A percentile compares a stretch with the other conserved stretches of the same genome.
These are phyloP conservation scores for Fomitopsis serialis DNA, from an alignment of 768 basidiomycete genomes.

Conservation along the genomic window DNA sequence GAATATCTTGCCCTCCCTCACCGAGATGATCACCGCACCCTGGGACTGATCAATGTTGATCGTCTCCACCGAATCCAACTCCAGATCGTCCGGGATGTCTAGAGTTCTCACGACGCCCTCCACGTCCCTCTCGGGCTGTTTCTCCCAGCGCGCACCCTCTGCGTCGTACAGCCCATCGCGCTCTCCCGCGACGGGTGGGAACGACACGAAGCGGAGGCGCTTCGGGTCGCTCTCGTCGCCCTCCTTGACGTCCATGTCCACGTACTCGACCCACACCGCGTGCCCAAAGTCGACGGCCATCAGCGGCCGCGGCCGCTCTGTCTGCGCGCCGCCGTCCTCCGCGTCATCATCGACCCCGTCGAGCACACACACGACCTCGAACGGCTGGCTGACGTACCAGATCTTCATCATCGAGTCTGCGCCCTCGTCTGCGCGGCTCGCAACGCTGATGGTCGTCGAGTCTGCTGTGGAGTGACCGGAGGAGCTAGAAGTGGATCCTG, in stretches of 20 bases:
- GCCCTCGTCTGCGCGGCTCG: neutral
- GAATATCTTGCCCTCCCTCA: conserved; percentile 64
- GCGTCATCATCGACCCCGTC: conserved; percentile 39
- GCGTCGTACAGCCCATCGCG: conserved; percentile 14
- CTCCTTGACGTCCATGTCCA: conserved; percentile 23
- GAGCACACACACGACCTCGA: conserved; percentile 64
- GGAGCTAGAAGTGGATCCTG: neutral
- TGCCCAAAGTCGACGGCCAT: conserved; percentile 88
- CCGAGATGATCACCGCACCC: conserved; percentile 65
- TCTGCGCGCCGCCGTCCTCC: conserved; percentile 27
- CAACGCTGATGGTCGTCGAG: neutral
- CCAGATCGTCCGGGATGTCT: conserved; percentile 58
- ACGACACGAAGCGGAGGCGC: conserved; percentile 64
- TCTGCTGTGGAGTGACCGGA: neutral
- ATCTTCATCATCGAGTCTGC: conserved; percentile 54
- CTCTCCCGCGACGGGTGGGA: conserved; percentile 44
- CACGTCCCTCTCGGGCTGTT: neutral
- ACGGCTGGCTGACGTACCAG: conserved; percentile 68
- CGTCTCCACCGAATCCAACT: conserved; percentile 63
- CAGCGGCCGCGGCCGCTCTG: conserved; percentile 56
- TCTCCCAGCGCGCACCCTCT: conserved; percentile 13
- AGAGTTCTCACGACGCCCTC: conserved; percentile 48
- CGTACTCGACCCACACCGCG: conserved; percentile 75
- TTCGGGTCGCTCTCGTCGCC: conserved; percentile 35
- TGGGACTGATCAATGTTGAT: conserved; percentile 77